phyloP scores from a whole-genome alignment of 2,329 filamentous ascomycete species.

The Leptographium radiaticola region DNA sequence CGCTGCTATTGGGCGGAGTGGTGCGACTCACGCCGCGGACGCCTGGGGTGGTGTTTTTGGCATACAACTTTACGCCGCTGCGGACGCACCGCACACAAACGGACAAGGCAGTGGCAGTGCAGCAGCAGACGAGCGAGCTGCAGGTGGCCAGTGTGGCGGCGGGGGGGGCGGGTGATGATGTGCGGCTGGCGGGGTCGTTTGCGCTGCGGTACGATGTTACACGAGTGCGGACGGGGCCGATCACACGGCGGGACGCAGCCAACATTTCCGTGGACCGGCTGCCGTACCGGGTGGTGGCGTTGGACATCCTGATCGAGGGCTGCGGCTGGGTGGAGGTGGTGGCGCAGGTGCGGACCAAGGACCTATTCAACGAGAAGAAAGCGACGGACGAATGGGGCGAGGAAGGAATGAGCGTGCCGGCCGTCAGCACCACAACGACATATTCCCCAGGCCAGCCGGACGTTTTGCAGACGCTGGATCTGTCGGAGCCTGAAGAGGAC shows the following conservation, averaged over 20 bases:
- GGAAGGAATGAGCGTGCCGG: background rate
- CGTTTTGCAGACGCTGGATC: slow-evolving; percentile 16
- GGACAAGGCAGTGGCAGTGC: slow-evolving; percentile 64
- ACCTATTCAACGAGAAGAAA: slow-evolving; percentile 19
- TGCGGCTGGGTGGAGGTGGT: slow-evolving; percentile 87
- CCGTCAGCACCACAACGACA: background rate
- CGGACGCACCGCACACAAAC: slow-evolving; percentile 64
- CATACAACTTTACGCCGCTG: slow-evolving; percentile 79
- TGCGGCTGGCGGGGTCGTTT: slow-evolving; percentile 61
- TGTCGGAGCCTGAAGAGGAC: slow-evolving; percentile 9
- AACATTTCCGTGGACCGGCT: slow-evolving; percentile 53
- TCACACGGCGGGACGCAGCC: slow-evolving; percentile 50
- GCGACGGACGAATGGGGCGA: background rate
- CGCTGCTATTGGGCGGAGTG: slow-evolving; percentile 72
- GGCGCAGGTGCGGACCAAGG: slow-evolving; percentile 59
- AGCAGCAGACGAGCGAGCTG: slow-evolving; percentile 47
- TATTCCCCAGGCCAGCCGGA: background rate
- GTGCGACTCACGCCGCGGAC: slow-evolving; percentile 73
- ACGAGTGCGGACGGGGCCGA: slow-evolving; percentile 57
- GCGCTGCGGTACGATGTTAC: slow-evolving; percentile 74
- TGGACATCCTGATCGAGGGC: slow-evolving; percentile 82
- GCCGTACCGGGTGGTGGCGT: slow-evolving; percentile 66
- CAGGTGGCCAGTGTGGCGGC: slow-evolving; percentile 51
- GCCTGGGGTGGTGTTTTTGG: slow-evolving; percentile 52
- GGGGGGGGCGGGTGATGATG: slow-evolving; percentile 42